phyloP scores from a whole-genome alignment of 441 rosid species.

The Erodium moschatum region DNA sequence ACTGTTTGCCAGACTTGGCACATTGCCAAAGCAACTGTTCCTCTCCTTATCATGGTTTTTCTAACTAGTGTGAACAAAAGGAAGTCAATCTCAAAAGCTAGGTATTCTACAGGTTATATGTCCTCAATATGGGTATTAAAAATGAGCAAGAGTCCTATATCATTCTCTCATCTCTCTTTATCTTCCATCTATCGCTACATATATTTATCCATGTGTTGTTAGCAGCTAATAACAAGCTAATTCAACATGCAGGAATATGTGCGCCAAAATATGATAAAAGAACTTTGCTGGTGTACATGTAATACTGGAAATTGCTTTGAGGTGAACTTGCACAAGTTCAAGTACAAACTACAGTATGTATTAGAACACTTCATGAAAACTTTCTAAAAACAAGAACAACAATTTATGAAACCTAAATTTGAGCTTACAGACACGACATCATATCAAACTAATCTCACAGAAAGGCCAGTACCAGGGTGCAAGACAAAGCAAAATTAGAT shows the following conservation, averaged over 20 bases:
- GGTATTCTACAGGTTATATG: not conserved
- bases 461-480: not conserved
- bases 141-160: not conserved
- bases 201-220: not conserved
- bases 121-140: not conserved
- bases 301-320: not conserved
- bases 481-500: not conserved
- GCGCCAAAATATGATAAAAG: not conserved
- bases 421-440: not conserved
- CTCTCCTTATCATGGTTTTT: not conserved
- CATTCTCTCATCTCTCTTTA: not conserved
- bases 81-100: slow-evolving; percentile 4
- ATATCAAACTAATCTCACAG: not conserved
- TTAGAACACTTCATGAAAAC: not conserved
- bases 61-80: not conserved
- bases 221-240: not conserved
- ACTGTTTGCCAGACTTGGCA: slow-evolving; percentile 5
- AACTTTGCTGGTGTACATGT: not conserved
- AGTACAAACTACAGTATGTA: slow-evolving; percentile 6
- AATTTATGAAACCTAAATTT: not conserved
- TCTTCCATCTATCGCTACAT: not conserved
- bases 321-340: slow-evolving; percentile 1
- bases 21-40: not conserved
- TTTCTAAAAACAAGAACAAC: not conserved
- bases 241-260: too few relatives aligned